Evolutionary conservation across 2,329 filamentous ascomycete genomes (phyloP).

Genomic region (Trichoderma breve): DNA sequence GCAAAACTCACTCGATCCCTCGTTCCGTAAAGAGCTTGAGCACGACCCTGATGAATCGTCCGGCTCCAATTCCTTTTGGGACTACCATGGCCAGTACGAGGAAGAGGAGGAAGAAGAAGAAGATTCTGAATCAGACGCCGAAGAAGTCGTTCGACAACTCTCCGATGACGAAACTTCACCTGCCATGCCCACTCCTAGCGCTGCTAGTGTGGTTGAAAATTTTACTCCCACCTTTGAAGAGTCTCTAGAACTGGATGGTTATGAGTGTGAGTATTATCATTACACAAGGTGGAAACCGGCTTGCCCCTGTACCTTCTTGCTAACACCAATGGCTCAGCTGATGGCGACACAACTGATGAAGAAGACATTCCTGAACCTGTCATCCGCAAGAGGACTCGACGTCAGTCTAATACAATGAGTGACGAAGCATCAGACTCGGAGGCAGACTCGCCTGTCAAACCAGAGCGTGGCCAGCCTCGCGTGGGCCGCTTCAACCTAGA

Average conservation of each 20-base stretch:
- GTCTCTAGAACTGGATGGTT: slow-evolving; percentile 51
- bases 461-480: slow-evolving; percentile 52
- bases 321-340: slow-evolving; percentile 46
- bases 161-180: slow-evolving; percentile 44
- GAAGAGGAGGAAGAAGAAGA: slow-evolving; percentile 30
- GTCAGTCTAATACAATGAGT: slow-evolving; percentile 36
- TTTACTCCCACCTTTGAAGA: slow-evolving; percentile 35
- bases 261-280: slow-evolving; percentile 55
- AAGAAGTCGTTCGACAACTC: slow-evolving; percentile 38
- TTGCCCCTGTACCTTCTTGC: slow-evolving; percentile 27
- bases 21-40: slow-evolving; percentile 72
- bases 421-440: slow-evolving; percentile 51
- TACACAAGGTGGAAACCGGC: slow-evolving; percentile 19
- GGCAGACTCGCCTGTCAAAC: slow-evolving; percentile 45
- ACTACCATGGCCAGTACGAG: slow-evolving; percentile 52
- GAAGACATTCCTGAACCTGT: slow-evolving; percentile 55
- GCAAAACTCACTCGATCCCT: slow-evolving; percentile 69
- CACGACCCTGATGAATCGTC: slow-evolving; percentile 60
- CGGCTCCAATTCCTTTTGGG: slow-evolving; percentile 62
- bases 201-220: slow-evolving; percentile 26
- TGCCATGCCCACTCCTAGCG: slow-evolving; percentile 41
- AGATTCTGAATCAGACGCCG: slow-evolving; percentile 45
- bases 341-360: slow-evolving; percentile 62
- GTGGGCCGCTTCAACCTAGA: slow-evolving; percentile 55
- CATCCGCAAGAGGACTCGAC: slow-evolving; percentile 48